phyloP scores from a whole-genome alignment of 2,329 filamentous ascomycete genomes.

The Parasarocladium wereldwijsianum region DNA sequence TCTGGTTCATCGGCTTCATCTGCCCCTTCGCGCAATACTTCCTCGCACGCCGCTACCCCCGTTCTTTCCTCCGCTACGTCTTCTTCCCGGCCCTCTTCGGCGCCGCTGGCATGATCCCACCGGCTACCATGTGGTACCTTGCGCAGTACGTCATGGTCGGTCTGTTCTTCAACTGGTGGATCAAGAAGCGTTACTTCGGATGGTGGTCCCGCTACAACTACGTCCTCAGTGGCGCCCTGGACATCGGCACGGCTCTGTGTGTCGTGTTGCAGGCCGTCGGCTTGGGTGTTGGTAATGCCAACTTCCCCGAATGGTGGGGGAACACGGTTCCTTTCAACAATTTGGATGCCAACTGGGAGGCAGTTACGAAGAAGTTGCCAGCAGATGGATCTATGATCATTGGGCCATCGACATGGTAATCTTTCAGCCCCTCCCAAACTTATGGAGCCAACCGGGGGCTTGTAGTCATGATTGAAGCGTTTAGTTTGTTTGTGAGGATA shows the following conservation, averaged over 20 bases:
- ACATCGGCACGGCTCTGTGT: slow-evolving; percentile 42
- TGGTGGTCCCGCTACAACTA: slow-evolving; percentile 51
- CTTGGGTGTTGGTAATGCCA: slow-evolving; percentile 27
- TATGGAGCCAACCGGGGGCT: too few relatives aligned
- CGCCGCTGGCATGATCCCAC: slow-evolving; percentile 32
- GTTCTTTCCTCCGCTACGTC: slow-evolving; percentile 30
- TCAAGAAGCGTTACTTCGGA: slow-evolving; percentile 32
- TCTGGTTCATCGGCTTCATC: slow-evolving; percentile 37
- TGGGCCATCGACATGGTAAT: slow-evolving; percentile 12
- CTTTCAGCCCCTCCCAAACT: too few relatives aligned
- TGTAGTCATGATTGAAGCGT: too few relatives aligned
- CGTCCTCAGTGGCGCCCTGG: slow-evolving; percentile 40
- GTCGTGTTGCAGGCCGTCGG: slow-evolving; percentile 36
- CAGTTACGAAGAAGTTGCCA: slow-evolving; percentile 12
- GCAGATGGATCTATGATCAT: slow-evolving; percentile 13
- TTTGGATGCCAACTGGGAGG: slow-evolving; percentile 12
- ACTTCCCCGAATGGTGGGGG: slow-evolving; percentile 36
- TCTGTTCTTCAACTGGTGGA: slow-evolving; percentile 37
- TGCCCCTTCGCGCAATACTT: slow-evolving; percentile 34
- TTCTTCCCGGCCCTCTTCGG: slow-evolving; percentile 39
- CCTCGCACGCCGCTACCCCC: slow-evolving; percentile 30
- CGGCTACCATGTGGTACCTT: slow-evolving; percentile 40
- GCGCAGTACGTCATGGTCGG: slow-evolving; percentile 40
- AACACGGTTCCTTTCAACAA: slow-evolving; percentile 16
- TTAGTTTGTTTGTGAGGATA: too few relatives aligned